Base-by-base conservation (phyloP, 805 yeast species). In the Kodamaea restingae region DNA sequence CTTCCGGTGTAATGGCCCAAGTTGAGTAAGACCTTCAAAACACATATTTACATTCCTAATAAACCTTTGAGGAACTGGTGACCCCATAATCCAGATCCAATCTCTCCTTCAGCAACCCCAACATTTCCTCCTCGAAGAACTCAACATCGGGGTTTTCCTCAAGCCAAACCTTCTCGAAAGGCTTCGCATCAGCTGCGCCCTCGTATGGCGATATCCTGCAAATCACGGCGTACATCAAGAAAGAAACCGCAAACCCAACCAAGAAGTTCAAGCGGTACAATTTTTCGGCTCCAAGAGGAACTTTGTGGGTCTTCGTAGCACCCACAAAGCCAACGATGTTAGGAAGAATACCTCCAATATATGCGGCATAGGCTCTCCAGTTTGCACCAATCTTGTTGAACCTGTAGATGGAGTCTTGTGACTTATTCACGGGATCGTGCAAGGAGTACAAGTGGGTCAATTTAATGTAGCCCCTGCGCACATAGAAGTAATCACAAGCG, bases 321-420 rank as follows among this genome's bases (percentile, higher is more conserved):
- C 95, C 88, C 5, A 82, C 91, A 51, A 88, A 88, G 1, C 96
- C 96, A 15, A 84, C 84, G 54, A 88, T 81, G 52, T 87, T 88
- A 34, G 95, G 93, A 25, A 79, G 66, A 43, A 88, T 81, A 40
- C 95, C 95, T 48, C 81, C 71, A 47, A 88, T 58, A 57, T 88
- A 88, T 1, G 95, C 93, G 22, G 71, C 77, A 48, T 76, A 80
- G 2, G 91, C 96, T 58, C 95, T 73, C 93, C 95, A 85, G 56
- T 87, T 86, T 59, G 77, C 50, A 28, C 96, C 96, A 35, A 67
- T 61, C 21, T 52, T 61, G 51, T 75, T 72, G 63, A 76, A 87
- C 63, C 73, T 73, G 64, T 88, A 88, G 40, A 65, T 59, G 5
- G 71, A 63, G 18, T 43, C 46, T 11, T 41, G 36, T 1, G 46